Evolutionary conservation across 306 rosid species (phyloP), one percentile per base, ranked within the genome.

Genomic region (Dryas octopetala): DNA sequence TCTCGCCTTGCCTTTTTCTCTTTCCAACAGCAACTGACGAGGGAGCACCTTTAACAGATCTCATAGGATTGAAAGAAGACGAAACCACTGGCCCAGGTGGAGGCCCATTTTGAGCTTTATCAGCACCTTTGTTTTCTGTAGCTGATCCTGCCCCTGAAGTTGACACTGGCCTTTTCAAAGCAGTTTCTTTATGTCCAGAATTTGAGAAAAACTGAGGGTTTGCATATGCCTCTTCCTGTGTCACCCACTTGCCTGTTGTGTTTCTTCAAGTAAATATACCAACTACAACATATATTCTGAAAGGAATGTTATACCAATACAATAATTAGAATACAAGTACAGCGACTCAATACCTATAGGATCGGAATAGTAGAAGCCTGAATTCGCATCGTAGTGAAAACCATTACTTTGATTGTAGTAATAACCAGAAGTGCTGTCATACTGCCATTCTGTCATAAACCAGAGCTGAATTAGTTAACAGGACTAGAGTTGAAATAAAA

Each of bases 171-270:
- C 66, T 90, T 69, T 78, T 89, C 23, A 82, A 68, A 74, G 77
- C 16, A 47, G 89, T 78, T 77, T 77, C 80, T 79, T 73, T 91
- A 7, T 74, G 77, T 71, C 73, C 75, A 0, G 86, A 73, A 62
- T 78, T 88, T 75, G 90, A 86, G 0, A 79, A 79, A 64, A 87
- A 92, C 80, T 90, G 92, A 23, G 93, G 90, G 14, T 89, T 83
- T 32, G 96, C 89, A 78, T 85, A 88, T 73, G 97, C 99, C 85
- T 95, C 99, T 85, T 95, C 97, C 81, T 83, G 89, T 64, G 96
- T 84, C 85, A 92, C 97, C 97, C 99, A 95, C 81, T 90, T 95
- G 26, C 96, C 99, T 92, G 92, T 86, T 72, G 79, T 82, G 79
- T 62, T 73, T 75, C 60, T 63, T 72, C 17, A 79, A 47, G 79